Evolutionary conservation across 2,329 filamentous ascomycete species (phyloP).

Genomic region (Harringtonia lauricola): DNA sequence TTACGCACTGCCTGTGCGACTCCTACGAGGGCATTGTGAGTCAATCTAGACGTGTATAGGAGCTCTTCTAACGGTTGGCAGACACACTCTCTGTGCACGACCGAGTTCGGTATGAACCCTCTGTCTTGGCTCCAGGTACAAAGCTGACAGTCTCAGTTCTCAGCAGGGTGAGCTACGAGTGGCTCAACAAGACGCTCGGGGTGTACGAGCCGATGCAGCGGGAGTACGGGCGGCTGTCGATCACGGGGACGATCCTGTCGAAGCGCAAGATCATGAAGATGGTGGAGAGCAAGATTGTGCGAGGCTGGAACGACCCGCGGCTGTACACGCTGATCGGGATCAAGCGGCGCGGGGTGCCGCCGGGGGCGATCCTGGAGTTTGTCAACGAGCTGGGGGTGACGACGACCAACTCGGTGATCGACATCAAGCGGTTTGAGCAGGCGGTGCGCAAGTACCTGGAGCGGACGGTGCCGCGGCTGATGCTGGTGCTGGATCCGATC

Average conservation of each 20-base stretch:
- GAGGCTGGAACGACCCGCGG: slow-evolving; percentile 84
- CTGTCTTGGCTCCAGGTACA: no score
- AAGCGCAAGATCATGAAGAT: slow-evolving; percentile 77
- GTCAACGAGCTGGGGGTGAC: slow-evolving; percentile 88
- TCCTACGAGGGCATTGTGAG: no score
- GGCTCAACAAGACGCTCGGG: no score
- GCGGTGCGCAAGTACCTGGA: slow-evolving; percentile 80
- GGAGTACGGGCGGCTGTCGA: slow-evolving; percentile 54
- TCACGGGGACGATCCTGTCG: slow-evolving; percentile 75
- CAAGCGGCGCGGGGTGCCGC: slow-evolving; percentile 74
- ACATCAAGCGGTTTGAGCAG: slow-evolving; percentile 72
- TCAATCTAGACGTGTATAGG: no score
- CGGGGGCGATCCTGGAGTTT: slow-evolving; percentile 79
- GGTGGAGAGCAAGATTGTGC: slow-evolving; percentile 66
- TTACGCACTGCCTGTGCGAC: no score
- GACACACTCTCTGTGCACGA: slow-evolving; percentile 89
- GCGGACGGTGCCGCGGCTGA: no score
- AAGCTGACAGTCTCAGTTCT: no score
- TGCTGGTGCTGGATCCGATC: no score
- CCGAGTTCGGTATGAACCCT: no score
- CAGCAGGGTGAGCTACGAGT: no score
- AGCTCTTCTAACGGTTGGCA: no score
- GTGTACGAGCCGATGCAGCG: no score
- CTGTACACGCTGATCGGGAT: slow-evolving; percentile 81
- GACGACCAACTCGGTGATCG: slow-evolving; percentile 67